Conservation (phyloP, 2,329 filamentous ascomycete genomes). For the Dactylellina cionopaga region DNA sequence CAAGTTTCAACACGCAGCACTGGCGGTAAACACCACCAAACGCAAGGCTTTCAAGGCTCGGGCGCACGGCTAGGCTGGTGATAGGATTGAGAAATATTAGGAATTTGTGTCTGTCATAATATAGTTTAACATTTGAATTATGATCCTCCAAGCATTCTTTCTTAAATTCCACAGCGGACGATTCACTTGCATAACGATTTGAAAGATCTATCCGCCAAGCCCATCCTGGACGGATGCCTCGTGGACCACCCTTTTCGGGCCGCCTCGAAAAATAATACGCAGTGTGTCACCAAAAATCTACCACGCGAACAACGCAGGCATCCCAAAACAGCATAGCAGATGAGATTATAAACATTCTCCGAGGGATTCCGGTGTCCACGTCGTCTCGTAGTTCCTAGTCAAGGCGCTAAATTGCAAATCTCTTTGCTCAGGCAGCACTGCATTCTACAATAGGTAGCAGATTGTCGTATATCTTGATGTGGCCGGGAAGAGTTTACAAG, state of each 20-base stretch:
- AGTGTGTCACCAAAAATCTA: conserved; percentile 23
- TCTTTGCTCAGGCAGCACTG: too few species aligned
- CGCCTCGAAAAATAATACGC: conserved; percentile 15
- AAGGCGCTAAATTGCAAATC: conserved; percentile 2
- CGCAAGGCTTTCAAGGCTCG: too few species aligned
- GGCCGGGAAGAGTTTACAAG: background rate
- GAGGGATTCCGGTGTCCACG: conserved; percentile 13
- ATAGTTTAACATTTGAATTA: background rate
- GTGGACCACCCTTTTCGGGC: too few species aligned
- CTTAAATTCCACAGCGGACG: background rate
- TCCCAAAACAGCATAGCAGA: conserved; percentile 21
- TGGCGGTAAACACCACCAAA: too few species aligned
- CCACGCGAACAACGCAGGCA: conserved; percentile 45
- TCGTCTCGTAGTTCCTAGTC: too few species aligned
- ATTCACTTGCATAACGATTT: background rate
- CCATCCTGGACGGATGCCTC: background rate
- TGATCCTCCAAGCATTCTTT: background rate
- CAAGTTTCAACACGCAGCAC: too few species aligned
- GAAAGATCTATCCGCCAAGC: background rate
- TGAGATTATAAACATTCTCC: conserved; percentile 20
- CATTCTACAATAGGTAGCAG: too few species aligned
- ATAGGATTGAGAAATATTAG: too few species aligned
- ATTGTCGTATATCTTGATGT: too few species aligned
- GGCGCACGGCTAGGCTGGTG: too few species aligned
- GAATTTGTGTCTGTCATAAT: too few species aligned